These are phyloP conservation scores for Jatropha podagrica DNA, from an alignment of 441 rosid species.

Conservation along the genomic window DNA sequence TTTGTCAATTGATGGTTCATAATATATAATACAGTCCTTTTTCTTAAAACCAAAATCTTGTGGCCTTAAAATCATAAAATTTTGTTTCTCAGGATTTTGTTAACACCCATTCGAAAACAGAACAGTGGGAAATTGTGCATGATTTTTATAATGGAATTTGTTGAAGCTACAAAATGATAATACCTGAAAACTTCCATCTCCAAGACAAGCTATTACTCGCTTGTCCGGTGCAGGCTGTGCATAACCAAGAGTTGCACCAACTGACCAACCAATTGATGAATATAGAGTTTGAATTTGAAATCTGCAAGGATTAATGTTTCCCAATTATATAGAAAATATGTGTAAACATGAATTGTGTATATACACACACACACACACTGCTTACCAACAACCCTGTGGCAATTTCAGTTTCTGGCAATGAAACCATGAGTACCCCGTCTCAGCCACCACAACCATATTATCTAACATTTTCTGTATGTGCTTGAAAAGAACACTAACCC, in stretches of 20 bases:
- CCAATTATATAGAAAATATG: no score
- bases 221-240: slow-evolving; percentile 7
- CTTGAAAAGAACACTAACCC: slow-evolving; percentile 58
- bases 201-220: slow-evolving; percentile 1
- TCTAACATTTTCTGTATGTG: slow-evolving; percentile 24
- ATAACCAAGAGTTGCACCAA: slow-evolving; percentile 7
- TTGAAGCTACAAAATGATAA: no score
- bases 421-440: slow-evolving; percentile 7
- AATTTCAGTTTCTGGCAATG: slow-evolving; percentile 11
- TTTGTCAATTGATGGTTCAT: no score
- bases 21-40: no score
- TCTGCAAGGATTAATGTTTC: background rate
- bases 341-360: no score
- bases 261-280: slow-evolving; percentile 12
- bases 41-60: no score
- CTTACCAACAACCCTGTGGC: slow-evolving; percentile 56
- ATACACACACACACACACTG: no score
- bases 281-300: background rate
- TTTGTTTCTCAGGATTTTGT: no score
- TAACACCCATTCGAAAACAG: no score
- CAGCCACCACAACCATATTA: background rate
- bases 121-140: no score
- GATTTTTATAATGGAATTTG: no score
- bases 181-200: slow-evolving; percentile 12
- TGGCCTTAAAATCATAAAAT: no score